Evolutionary conservation across 2,329 filamentous ascomycete genomes (phyloP).

Genomic region (Penicillium rolfsii): DNA sequence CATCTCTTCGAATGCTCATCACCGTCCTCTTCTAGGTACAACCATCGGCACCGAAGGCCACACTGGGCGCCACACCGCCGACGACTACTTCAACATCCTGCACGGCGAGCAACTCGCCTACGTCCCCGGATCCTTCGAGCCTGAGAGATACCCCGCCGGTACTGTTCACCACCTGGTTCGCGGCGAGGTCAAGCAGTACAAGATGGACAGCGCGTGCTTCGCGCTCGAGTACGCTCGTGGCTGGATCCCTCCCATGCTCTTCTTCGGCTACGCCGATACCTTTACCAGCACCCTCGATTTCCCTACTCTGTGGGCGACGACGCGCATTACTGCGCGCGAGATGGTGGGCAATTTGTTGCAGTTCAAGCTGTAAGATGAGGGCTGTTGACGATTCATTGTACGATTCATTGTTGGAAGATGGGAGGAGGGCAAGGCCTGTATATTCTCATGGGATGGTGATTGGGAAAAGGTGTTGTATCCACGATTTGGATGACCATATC

Average conservation of each 20-base stretch:
- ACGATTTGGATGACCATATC: neutral
- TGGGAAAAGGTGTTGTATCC: neutral
- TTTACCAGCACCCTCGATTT: slow-evolving; percentile 81
- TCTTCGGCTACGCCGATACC: slow-evolving; percentile 83
- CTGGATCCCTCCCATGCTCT: slow-evolving; percentile 92
- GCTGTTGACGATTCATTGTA: neutral
- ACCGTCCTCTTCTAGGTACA: slow-evolving; percentile 31
- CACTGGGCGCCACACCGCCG: slow-evolving; percentile 83
- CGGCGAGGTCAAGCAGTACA: slow-evolving; percentile 76
- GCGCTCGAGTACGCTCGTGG: slow-evolving; percentile 56
- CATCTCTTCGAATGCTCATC: neutral
- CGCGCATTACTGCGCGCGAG: slow-evolving; percentile 70
- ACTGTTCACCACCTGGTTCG: slow-evolving; percentile 48
- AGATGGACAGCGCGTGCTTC: slow-evolving; percentile 47
- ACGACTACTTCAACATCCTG: slow-evolving; percentile 95
- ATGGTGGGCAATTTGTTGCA: slow-evolving; percentile 73
- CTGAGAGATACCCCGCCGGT: slow-evolving; percentile 44
- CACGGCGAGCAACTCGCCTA: slow-evolving; percentile 45
- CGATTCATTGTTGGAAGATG: neutral
- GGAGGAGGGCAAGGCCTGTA: slow-evolving; percentile 7
- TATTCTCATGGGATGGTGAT: neutral
- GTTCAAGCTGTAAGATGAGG: slow-evolving; percentile 65
- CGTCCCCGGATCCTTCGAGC: slow-evolving; percentile 42
- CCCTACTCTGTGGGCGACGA: slow-evolving; percentile 81
- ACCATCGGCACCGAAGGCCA: slow-evolving; percentile 78